Evolutionary conservation across 2,329 filamentous ascomycete species (phyloP).

Genomic region (Trichophyton equinum): DNA sequence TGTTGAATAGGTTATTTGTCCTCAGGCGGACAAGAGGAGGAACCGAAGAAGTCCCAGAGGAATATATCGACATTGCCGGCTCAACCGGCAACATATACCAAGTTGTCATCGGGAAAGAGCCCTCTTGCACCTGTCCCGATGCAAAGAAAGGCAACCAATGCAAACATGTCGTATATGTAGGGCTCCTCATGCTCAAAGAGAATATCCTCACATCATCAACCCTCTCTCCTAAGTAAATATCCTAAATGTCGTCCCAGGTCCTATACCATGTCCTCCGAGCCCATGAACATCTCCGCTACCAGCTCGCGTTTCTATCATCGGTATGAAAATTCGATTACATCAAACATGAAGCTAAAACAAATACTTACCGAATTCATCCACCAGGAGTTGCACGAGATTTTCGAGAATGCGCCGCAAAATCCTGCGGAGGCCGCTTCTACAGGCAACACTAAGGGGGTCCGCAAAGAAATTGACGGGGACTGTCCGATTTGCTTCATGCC

Average conservation of each 20-base stretch:
- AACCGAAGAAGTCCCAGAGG: conserved; percentile 34
- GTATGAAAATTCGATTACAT: conserved; percentile 15
- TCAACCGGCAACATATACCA: conserved; percentile 51
- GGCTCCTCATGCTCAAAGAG: conserved; percentile 5
- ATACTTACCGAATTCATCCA: neutral
- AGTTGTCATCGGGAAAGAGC: conserved; percentile 41
- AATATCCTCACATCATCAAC: neutral
- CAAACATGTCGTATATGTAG: conserved; percentile 51
- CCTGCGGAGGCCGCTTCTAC: conserved; percentile 28
- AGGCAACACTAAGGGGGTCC: conserved; percentile 35
- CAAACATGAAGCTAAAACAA: no score
- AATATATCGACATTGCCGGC: conserved; percentile 46
- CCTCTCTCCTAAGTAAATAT: neutral
- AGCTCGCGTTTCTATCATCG: conserved; percentile 46
- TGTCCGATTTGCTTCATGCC: conserved; percentile 52
- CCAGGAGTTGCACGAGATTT: conserved; percentile 45
- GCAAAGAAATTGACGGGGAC: conserved; percentile 48
- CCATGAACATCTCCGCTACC: conserved; percentile 43
- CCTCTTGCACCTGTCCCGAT: conserved; percentile 45
- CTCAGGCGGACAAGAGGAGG: conserved; percentile 38
- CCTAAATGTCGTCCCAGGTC: conserved; percentile 25
- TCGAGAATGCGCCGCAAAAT: conserved; percentile 40
- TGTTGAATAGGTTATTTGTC: conserved; percentile 40
- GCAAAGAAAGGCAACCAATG: conserved; percentile 45
- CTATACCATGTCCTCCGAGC: conserved; percentile 47